Evolutionary conservation across 805 yeast genomes (phyloP), one percentile per base, ranked within the genome.

Genomic region (Huiozyma naganishii): DNA sequence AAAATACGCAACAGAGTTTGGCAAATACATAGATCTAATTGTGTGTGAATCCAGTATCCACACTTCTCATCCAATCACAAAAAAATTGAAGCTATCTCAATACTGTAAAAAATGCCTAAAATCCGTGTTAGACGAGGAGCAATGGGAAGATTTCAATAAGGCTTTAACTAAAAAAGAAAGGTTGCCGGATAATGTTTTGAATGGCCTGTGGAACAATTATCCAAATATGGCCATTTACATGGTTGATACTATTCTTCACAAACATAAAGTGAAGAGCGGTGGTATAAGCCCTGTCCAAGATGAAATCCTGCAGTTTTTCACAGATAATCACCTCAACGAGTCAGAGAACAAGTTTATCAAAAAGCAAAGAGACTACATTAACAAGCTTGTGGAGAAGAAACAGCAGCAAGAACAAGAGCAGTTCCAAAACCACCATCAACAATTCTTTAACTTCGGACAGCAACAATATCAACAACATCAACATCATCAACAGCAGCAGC

Each of bases 401-500:
- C 41, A 42, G 40, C 29, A 42, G 6, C 27, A 40, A 9, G 28
- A 33, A 28, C 36, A 41, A 23, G 29, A 12, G 37, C 35, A 40
- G n/a, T 64, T 60, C 30, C 65, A 60, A 39, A 68, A 64, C 32
- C 70, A 66, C 33, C 67, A 65, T 39, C 71, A 69, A 40, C 70
- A 67, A 27, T 17, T 17, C 4, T 30, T 30, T 11, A 30, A 30
- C n/a, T 30, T 30, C 5, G 23, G 23, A 17, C 23, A 17, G 23
- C 23, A 17, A 17, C 9, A 30, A 9, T 30, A 9, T 5, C 69
- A 67, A 32, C 71, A 70, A 28, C 74, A 70, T 34, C 74, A 72
- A 34, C 75, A 69, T 13, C 72, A 71, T 37, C 72, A 68, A 9
- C 64, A 62, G 6, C 69, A 66, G 27, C 68, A 64, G 11, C 70